Percentiles rank a stretch among this genome's conserved stretches.
Conservation (phyloP, 2,329 filamentous ascomycete species). For the Colletotrichum chrysophilum region DNA sequence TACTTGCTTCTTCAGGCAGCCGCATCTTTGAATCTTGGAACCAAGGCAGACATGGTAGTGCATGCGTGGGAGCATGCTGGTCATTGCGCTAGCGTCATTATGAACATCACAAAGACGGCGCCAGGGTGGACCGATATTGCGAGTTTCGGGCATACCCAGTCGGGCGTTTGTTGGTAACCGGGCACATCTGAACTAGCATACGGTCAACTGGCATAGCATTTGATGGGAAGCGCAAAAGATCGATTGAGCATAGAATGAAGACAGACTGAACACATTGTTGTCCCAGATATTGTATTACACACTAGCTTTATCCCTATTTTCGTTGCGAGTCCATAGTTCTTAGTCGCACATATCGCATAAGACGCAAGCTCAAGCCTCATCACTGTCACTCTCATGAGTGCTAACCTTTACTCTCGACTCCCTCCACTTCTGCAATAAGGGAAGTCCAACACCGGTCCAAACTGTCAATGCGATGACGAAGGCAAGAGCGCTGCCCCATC, state of each 20-base stretch:
- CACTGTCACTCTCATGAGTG: constrained; percentile 6
- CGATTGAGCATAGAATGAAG: background rate
- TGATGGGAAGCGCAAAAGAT: background rate
- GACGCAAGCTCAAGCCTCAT: background rate
- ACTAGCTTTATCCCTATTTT: background rate
- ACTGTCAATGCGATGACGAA: constrained; percentile 37
- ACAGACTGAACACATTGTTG: too few species aligned
- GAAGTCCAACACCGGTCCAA: constrained; percentile 36
- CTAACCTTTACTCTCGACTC: constrained; percentile 9
- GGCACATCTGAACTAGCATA: too few species aligned
- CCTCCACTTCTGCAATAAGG: constrained; percentile 26
- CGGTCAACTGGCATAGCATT: too few species aligned
- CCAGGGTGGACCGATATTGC: background rate
- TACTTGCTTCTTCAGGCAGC: constrained; percentile 5
- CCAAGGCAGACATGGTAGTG: constrained; percentile 10
- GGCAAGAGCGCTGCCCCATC: constrained; percentile 36
- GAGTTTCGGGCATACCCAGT: constrained; percentile 1
- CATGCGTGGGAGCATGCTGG: background rate
- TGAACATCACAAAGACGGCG: background rate
- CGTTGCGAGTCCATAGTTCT: too few species aligned
- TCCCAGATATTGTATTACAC: background rate
- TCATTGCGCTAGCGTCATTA: background rate
- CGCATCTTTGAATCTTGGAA: background rate
- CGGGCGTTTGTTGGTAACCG: background rate
- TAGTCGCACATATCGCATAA: background rate